Percentiles rank a stretch among this genome's conserved stretches.
phyloP scores from a whole-genome alignment of 306 rosid species.

The Pyrus betulifolia region DNA sequence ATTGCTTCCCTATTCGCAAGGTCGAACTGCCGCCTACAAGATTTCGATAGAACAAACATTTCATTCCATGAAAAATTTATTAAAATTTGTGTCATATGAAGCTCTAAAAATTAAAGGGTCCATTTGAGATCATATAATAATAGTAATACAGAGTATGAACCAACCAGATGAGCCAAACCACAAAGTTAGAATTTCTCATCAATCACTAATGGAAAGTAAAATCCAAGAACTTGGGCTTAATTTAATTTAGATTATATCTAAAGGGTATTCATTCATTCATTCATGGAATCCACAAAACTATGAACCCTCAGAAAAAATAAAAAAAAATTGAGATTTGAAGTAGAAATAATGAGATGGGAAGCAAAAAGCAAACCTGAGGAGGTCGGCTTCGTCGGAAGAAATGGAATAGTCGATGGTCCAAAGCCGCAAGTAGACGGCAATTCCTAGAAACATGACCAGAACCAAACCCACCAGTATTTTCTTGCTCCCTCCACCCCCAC shows the following conservation, averaged over 20 bases:
- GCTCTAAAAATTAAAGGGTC: not conserved
- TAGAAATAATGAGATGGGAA: not conserved
- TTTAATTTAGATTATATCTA: not conserved
- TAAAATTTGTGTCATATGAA: not conserved
- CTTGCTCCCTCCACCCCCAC: not conserved
- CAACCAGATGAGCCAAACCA: not conserved
- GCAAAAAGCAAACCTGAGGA: conserved; percentile 42
- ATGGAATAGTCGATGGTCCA: conserved; percentile 58
- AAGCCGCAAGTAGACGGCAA: conserved; percentile 55
- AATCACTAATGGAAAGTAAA: not conserved
- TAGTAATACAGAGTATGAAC: not conserved
- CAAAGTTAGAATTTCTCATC: not conserved
- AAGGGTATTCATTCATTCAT: not conserved
- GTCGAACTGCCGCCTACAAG: conserved; percentile 44
- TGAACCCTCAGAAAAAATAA: not conserved
- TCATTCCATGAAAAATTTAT: not conserved
- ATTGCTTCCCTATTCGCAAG: conserved; percentile 51
- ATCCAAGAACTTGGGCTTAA: not conserved
- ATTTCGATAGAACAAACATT: not conserved
- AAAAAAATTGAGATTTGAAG: not conserved
- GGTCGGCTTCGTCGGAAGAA: conserved; percentile 50
- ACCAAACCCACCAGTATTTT: not conserved
- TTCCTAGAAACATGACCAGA: conserved; percentile 46
- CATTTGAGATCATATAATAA: not conserved
- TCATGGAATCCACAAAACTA: not conserved